Base-by-base conservation (phyloP, 2,329 filamentous ascomycete species). In the Colletotrichum karsti region DNA sequence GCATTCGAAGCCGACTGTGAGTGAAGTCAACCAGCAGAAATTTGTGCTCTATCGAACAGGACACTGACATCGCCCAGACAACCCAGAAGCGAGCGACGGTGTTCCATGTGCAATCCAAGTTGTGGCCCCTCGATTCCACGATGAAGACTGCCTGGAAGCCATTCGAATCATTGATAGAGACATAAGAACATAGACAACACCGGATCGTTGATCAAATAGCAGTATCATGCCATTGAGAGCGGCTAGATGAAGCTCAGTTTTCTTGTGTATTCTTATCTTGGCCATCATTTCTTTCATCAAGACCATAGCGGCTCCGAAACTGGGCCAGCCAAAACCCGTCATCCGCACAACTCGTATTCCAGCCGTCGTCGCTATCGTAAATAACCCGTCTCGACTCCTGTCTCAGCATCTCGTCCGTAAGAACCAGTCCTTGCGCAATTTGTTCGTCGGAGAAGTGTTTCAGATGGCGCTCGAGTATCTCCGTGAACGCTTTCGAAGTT, bases 21-120 rank as follows among this genome's bases (percentile, higher is more conserved):
- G 80, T 78, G 12, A 26, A 42, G 50, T 7, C 2, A 13, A 7
- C 46, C 24, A 5, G 12, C 20, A 8, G 7, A 13, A 41, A 13
- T 13, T 50, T 7, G 8, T n/a, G 22, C 5, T 41, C 33, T 3
- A n/a, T 1, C 12, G 18, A 12, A 7, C 26, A 2, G 2, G 2
- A 37, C 15, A 9, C 42, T 69, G 55, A 70, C 33, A 3, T 5
- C 8, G 5, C 3, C 9, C 28, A 86, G 84, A 86, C 69, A 70
- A 80, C 4, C 76, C 82, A 0, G 77, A 78, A 5, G 70, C 72
- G 0, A 73, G 79, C 0, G 79, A 86, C 41, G 83, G 82, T 1
- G 76, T 79, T 4, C 84, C 85, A 0, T 82, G 81, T 20, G 77
- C 83, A 4, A 71, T 87, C 4, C 84, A 87, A 69, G 69, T 87